Base-by-base conservation (phyloP, 331 rosid genomes). In the Prunus yedoensis region DNA sequence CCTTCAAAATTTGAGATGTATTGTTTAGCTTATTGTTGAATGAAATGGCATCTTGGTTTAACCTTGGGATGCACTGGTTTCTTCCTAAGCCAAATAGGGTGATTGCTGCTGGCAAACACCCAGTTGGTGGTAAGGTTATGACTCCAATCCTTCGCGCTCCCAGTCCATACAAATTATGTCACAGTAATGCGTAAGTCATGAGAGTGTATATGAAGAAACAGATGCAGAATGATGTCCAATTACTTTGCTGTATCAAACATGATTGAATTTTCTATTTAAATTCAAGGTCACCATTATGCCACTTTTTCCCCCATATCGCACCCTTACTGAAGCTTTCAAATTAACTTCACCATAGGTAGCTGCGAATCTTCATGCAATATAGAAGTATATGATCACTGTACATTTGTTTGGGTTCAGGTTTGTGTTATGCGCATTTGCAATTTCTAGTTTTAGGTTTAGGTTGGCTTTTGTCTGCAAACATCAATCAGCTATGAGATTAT, bases 111-210 rank as follows among this genome's bases (percentile, higher is more conserved):
- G 86, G 87, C 85, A 84, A 83, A 83, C 89, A 85, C 49, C 90
- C 88, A 43, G 77, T 81, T 78, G 92, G 93, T 51, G 89, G 88
- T 74, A 88, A 73, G 79, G 77, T 77, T 70, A 92, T 79, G 66
- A 86, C 90, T 46, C 89, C 90, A 21, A 85, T 81, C 73, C 79
- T 81, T 59, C 89, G 79, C 73, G 85, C 88, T 81, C 88, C 86
- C 66, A 76, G 38, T 76, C 82, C 90, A 70, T 87, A 85, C 75
- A 91, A 82, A 66, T 81, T 84, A 91, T 90, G 93, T 76, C 82
- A 88, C 18, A 68, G 18, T 41, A n/a, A 64, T 81, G 79, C 71
- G 66, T 71, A 71, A 74, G 64, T 73, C 77, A 68, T 62, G 58
- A 49, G 56, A n/a, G 38, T 60, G 74, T 21, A 43, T 35, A 41